phyloP scores from a whole-genome alignment of 1,139 yeast species.

The Scheffersomyces titani region DNA sequence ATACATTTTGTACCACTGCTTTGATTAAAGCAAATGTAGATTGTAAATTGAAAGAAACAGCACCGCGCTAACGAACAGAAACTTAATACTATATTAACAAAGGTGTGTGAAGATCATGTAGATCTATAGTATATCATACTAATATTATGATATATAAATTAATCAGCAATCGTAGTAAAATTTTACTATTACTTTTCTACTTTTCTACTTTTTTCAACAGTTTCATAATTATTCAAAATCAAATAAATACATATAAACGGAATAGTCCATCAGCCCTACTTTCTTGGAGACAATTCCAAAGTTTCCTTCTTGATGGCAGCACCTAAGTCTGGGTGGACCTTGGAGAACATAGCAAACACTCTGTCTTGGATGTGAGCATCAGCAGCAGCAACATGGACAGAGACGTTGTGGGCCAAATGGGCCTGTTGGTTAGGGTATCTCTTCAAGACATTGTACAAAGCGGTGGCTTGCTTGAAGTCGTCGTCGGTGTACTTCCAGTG shows the following conservation, averaged over 20 bases:
- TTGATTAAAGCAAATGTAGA: too few species aligned
- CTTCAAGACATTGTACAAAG: slow-evolving; percentile 73
- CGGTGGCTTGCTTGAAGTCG: slow-evolving; percentile 70
- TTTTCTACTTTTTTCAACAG: neutral
- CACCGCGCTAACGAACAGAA: too few species aligned
- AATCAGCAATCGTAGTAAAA: too few species aligned
- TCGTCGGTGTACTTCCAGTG: slow-evolving; percentile 80
- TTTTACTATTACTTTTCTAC: neutral
- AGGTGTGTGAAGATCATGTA: too few species aligned
- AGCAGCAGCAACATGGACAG: slow-evolving; percentile 73
- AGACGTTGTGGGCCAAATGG: slow-evolving; percentile 80
- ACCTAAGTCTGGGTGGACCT: slow-evolving; percentile 69
- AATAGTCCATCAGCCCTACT: slow-evolving; percentile 18
- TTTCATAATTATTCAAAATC: neutral
- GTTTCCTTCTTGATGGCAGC: slow-evolving; percentile 61
- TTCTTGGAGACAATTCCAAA: slow-evolving; percentile 56
- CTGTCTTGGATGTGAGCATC: slow-evolving; percentile 76
- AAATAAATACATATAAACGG: slow-evolving; percentile 1
- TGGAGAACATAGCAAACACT: slow-evolving; percentile 74
- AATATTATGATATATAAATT: too few species aligned
- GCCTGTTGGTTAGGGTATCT: slow-evolving; percentile 78
- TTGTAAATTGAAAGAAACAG: too few species aligned
- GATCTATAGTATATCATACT: too few species aligned
- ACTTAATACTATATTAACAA: too few species aligned
- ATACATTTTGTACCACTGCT: too few species aligned